These are phyloP conservation scores for Rachicladosporium sp. DNA, from an alignment of 2,329 filamentous ascomycete genomes.

Conservation along the genomic window DNA sequence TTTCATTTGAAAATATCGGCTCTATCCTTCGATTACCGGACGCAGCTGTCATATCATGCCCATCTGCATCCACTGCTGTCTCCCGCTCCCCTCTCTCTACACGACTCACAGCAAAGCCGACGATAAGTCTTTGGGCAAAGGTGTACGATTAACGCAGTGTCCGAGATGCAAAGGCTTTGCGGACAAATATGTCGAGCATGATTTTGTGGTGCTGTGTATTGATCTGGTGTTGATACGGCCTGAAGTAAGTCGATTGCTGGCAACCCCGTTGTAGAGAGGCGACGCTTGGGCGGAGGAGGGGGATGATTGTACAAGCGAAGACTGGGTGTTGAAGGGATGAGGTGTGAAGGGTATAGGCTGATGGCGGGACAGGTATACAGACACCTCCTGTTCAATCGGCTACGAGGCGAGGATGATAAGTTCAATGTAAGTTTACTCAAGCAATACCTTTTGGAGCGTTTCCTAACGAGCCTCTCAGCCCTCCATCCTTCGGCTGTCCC, in stretches of 20 bases:
- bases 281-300: neutral
- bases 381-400: constrained; percentile 89
- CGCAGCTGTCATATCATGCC: constrained; percentile 16
- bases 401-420: constrained; percentile 57
- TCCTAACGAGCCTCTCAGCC: constrained; percentile 28
- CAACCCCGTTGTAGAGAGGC: neutral
- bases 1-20: too few species aligned
- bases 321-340: too few species aligned
- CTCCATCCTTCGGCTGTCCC: constrained; percentile 78
- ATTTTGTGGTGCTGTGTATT: constrained; percentile 96
- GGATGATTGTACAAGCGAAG: neutral
- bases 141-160: constrained; percentile 91
- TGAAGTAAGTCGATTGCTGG: constrained; percentile 45
- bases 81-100: constrained; percentile 36
- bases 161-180: constrained; percentile 88
- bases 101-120: constrained; percentile 88
- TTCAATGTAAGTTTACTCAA: constrained; percentile 44
- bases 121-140: constrained; percentile 80
- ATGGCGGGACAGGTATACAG: constrained; percentile 62
- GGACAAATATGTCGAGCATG: constrained; percentile 99
- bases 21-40: too few species aligned
- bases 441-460: too few species aligned
- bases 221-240: constrained; percentile 96
- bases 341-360: neutral
- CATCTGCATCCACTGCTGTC: constrained; percentile 30